Conservation (phyloP, 306 rosid species). For the Casuarina glauca region DNA sequence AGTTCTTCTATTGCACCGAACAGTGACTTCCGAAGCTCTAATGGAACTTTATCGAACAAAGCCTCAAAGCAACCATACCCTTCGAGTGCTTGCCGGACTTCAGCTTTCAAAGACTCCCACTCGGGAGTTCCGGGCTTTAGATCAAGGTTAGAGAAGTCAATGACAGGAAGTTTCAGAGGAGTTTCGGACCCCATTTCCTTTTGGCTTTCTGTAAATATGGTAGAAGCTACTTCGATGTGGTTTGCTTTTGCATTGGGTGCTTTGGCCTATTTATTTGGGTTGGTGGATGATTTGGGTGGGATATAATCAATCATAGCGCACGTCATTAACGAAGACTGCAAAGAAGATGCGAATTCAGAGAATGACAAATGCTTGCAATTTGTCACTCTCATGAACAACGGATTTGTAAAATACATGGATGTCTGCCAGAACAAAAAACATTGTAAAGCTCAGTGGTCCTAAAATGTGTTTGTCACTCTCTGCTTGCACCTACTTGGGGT, state of each 20-base stretch:
- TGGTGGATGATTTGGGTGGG: no score
- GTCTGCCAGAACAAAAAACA: no score
- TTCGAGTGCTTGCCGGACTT: conserved; percentile 51
- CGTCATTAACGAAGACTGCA: not conserved
- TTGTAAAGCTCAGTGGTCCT: no score
- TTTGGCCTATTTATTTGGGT: conserved; percentile 10
- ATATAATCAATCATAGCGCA: not conserved
- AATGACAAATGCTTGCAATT: no score
- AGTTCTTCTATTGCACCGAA: conserved; percentile 45
- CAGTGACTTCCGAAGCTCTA: conserved; percentile 38
- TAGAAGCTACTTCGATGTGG: conserved; percentile 10
- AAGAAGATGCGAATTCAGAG: no score
- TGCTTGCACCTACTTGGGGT: no score
- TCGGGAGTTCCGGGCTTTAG: conserved; percentile 31
- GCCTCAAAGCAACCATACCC: conserved; percentile 79
- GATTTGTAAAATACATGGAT: no score
- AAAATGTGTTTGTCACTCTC: no score
- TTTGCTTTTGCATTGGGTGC: not conserved
- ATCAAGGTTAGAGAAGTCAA: conserved; percentile 45
- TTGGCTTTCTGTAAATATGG: conserved; percentile 18
- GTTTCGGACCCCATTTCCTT: conserved; percentile 51
- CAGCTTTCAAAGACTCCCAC: conserved; percentile 57
- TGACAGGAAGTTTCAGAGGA: conserved; percentile 49
- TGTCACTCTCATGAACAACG: no score
- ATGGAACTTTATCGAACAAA: conserved; percentile 43